Base-by-base conservation (phyloP, 257 asterid species). In the Phtheirospermum japonicum region DNA sequence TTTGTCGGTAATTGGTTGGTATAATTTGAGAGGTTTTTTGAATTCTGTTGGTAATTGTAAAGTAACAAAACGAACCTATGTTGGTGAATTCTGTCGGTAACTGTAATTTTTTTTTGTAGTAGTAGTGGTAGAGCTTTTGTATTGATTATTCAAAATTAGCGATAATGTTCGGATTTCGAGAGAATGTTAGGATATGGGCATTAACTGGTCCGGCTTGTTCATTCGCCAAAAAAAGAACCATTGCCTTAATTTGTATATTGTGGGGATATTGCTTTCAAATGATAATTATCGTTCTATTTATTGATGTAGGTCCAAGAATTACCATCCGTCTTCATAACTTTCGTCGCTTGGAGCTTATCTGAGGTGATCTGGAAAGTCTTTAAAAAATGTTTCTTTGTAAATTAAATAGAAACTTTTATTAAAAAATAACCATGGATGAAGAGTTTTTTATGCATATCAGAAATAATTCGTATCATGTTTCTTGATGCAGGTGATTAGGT, bases 331-430 rank as follows among this genome's bases (percentile, higher is more conserved):
- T 86, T 83, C 88, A 73, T 86, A 67, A 86, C 97, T 5, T 92
- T 89, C 62, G 54, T 73, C 7, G 89, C 89, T 50, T 92, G 99
- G 99, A 80, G 96, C 82, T 49, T 82, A 69, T 85, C 95, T 28
- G 99, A 92, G 79, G 96, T 79, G 64, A 82, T 82, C 73, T 30
- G 7, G 26, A 49, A 26, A 18, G n/a, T 4, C 49, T n/a, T 42
- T 5, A 2, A 23, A 23, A 23, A 7, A 2, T 42, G 49, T 42
- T 11, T 40, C 17, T 40, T n/a, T 39, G 4, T 4, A 39, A 11
- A 39, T 10, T 39, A 36, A 36, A 11, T 11, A 11, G 45, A 37
- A 9, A 9, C 45, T 37, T 37, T 2, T 37, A 0, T 4, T 9
- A 37, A 9, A 37, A 9, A 37, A 7, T 9, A 37, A 37, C 45